These are phyloP conservation scores for Camelina hispida DNA, from an alignment of 345 rosid genomes.

Conservation along the genomic window DNA sequence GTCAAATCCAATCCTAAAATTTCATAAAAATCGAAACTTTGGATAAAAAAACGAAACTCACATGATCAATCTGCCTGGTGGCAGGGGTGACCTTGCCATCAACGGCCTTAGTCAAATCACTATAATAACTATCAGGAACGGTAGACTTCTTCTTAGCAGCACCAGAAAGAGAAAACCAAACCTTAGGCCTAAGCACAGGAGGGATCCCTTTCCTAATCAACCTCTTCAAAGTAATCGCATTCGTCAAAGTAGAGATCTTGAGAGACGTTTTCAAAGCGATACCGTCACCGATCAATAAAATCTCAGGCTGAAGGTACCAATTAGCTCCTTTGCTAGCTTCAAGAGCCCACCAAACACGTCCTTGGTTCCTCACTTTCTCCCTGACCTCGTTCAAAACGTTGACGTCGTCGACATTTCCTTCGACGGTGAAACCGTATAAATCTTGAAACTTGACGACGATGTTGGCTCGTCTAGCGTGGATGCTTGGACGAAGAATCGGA, in stretches of 20 bases:
- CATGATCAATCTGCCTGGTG: slow-evolving; percentile 96
- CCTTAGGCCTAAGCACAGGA: slow-evolving; percentile 93
- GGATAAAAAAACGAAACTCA: slow-evolving; percentile 47
- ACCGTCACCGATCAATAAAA: slow-evolving; percentile 66
- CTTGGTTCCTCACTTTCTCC: slow-evolving; percentile 96
- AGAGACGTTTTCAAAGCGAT: slow-evolving; percentile 85
- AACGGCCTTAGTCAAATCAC: slow-evolving; percentile 85
- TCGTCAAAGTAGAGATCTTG: slow-evolving; percentile 74
- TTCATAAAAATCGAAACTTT: slow-evolving; percentile 15
- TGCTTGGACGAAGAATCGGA: slow-evolving; percentile 89
- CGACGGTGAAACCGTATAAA: slow-evolving; percentile 90
- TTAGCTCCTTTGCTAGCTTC: slow-evolving; percentile 99
- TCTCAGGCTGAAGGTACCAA: slow-evolving; percentile 91
- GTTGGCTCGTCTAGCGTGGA: slow-evolving; percentile 95
- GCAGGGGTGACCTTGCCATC: slow-evolving; percentile 96
- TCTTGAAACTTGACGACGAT: slow-evolving; percentile 91
- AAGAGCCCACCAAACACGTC: slow-evolving; percentile 96
- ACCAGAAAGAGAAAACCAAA: slow-evolving; percentile 98
- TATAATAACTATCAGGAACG: slow-evolving; percentile 93
- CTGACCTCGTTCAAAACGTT: slow-evolving; percentile 92
- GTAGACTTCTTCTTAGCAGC: slow-evolving; percentile 99
- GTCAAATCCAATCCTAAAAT: neutral
- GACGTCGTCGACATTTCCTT: slow-evolving; percentile 98
- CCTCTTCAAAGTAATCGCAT: slow-evolving; percentile 86
- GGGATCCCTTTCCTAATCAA: slow-evolving; percentile 97